Conservation (phyloP, 116 monocot species). For the Papilionanthe hybrid region DNA sequence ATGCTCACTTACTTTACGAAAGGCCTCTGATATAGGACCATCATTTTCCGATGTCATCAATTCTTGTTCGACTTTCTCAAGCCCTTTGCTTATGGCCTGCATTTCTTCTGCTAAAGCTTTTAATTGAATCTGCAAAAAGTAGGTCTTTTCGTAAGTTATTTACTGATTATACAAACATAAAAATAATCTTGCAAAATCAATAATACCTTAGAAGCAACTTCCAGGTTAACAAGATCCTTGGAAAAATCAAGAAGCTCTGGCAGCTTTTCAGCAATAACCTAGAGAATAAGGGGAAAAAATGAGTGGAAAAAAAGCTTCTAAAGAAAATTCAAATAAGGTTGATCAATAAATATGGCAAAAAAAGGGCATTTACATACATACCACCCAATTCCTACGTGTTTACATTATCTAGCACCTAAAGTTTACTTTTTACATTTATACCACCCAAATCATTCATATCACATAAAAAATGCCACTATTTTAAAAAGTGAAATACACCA, state of each 20-base stretch:
- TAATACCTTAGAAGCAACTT: conserved; percentile 72
- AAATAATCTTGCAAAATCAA: conserved; percentile 5
- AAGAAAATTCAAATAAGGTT: background rate
- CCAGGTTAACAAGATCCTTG: conserved; percentile 73
- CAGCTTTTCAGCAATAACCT: conserved; percentile 86
- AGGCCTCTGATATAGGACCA: conserved; percentile 68
- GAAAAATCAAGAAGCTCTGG: conserved; percentile 90
- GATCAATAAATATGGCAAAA: background rate
- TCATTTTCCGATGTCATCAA: conserved; percentile 83
- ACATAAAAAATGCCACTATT: too few species aligned
- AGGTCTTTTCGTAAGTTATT: background rate
- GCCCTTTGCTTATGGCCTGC: conserved; percentile 94
- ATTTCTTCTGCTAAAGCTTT: conserved; percentile 91
- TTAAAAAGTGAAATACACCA: too few species aligned
- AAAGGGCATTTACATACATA: too few species aligned
- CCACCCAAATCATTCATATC: too few species aligned
- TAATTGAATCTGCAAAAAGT: conserved; percentile 63
- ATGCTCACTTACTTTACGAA: conserved; percentile 49
- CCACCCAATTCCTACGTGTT: too few species aligned
- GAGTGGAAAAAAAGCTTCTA: background rate
- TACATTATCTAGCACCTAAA: too few species aligned
- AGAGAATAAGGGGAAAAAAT: conserved; percentile 1
- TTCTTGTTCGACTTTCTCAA: conserved; percentile 93
- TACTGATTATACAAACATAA: background rate
- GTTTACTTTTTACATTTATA: too few species aligned